Evolutionary conservation across 2,329 filamentous ascomycete species (phyloP), one percentile per base, ranked within the genome.

Genomic region (Aspergillus neotritici): DNA sequence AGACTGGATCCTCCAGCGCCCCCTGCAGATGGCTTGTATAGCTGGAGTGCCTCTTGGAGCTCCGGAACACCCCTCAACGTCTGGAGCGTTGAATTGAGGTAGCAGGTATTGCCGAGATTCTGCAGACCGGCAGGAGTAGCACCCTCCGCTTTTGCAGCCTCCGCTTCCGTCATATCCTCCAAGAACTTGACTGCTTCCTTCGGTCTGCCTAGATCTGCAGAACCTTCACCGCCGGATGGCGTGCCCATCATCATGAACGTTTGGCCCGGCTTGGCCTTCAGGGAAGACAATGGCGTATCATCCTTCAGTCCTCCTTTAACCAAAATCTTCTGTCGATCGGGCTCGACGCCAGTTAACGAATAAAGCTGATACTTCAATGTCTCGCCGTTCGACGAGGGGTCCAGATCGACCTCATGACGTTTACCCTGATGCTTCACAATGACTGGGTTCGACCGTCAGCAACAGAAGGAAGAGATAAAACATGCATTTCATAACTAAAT

Each of bases 31-130:
- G 66, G 56, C 35, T 59, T 76, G 56, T 87, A 94, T 37, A 76
- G 80, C 47, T 73, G 62, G 35, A 98, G 76, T 55, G 87, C 80
- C 30, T 87, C 76, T 61, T 95, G 88, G 30, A 98, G 79, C 70
- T 98, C 93, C 7, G 93, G 93, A 47, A 98, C 88, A 41, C 84
- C 78, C 49, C 87, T 83, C 53, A 98, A 73, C 4, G 88, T 85
- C 67, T 98, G 94, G n/a, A 98, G 76, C 0, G 91, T 95, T 38
- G 93, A 93, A 75, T 98, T 98, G 60, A 97, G 82, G 65, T 98
- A 98, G 73, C 93, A 98, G 4, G 94, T 98, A 68, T 98, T 98
- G 56, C 94, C 93, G 48, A 96, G 74, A 62, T 98, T 98, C 64
- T 86, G 79, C 49, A 98, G 73, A 36, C 93, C 93, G 44, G 90